A percentile compares a stretch with the other conserved stretches of the same genome.
Evolutionary conservation across 371 early-diverging fungal genomes (phyloP).

Genomic region (Zychaea mexicana): DNA sequence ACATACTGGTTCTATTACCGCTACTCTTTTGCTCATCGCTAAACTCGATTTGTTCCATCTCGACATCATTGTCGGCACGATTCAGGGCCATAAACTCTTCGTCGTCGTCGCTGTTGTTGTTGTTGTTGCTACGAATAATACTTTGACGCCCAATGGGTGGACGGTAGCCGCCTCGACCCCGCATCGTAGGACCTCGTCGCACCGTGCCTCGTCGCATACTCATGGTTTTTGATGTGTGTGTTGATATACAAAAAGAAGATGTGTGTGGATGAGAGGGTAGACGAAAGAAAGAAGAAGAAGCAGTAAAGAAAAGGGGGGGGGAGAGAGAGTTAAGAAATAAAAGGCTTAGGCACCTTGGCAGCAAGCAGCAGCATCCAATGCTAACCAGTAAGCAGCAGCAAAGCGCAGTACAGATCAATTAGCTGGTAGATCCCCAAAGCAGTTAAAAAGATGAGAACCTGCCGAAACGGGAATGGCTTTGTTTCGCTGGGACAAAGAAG

Average conservation of each 20-base stretch:
- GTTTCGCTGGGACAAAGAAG: too few relatives aligned
- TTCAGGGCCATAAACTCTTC: constrained; percentile 35
- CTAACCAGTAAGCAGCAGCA: neutral
- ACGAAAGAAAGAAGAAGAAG: constrained; percentile 4
- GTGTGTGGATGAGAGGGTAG: neutral
- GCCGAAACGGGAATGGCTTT: neutral
- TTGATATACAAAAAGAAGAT: neutral
- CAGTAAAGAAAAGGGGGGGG: neutral
- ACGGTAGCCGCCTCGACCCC: constrained; percentile 32
- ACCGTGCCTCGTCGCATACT: constrained; percentile 15
- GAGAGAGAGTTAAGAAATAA: too few relatives aligned
- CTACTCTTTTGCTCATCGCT: constrained; percentile 6
- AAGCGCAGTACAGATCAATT: neutral
- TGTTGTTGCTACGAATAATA: neutral
- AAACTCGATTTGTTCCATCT: constrained; percentile 21
- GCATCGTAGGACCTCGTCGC: constrained; percentile 38
- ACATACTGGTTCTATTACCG: neutral
- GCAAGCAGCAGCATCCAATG: neutral
- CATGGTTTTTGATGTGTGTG: neutral
- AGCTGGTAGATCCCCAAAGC: neutral
- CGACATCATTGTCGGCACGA: constrained; percentile 15
- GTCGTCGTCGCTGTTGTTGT: constrained; percentile 27
- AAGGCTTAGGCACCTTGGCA: neutral
- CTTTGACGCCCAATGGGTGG: constrained; percentile 29
- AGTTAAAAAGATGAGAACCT: neutral